Base-by-base conservation (phyloP, 2,329 filamentous ascomycete species). In the Trematosphaeria pertusa region DNA sequence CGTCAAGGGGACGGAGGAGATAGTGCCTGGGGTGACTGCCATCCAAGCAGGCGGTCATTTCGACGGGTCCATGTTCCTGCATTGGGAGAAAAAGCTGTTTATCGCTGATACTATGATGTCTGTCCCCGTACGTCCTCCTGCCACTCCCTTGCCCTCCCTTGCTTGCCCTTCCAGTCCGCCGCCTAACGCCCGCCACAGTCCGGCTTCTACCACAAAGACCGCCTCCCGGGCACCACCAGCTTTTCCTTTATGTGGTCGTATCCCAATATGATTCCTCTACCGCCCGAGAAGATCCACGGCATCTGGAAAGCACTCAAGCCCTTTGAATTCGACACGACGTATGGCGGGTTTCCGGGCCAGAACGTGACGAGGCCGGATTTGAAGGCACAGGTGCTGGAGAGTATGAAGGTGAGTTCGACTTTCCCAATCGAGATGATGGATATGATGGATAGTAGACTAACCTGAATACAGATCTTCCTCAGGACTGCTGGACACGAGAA, bases 31-130 rank as follows among this genome's bases (percentile, higher is more conserved):
- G 0, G 77, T 86, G 3, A 81, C 75, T 22, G 83, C 82, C 0
- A 76, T 93, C 40, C 89, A 90, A 68, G 78, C 87, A 0, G 88
- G 89, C 0, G 90, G 90, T 0, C 89, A 95, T 73, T 94, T 94
- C 61, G 86, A 87, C 0, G 90, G 90, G 0, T 89, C 85, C 54
- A 72, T 87, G 48, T 83, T 91, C 3, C 64, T 89, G 50, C 78
- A 87, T 18, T 88, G 82, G 70, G 63, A 70, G 32, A 47, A 43
- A 38, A 69, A 64, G 32, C 71, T 94, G n/a, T 79, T 93, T 48
- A 80, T 91, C 46, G 89, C 89, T 5, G 90, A 95, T 71, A 90
- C 87, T 3, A 79, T 94, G 37, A 78, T 89, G 54, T 88, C 85
- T 18, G 87, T 87, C 3, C 87, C 88, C 0, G 78, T 77, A 47